A percentile compares a stretch with the other conserved stretches of the same genome.
Evolutionary conservation across 345 rosid genomes (phyloP).

Genomic region (Melaleuca quinquenervia): DNA sequence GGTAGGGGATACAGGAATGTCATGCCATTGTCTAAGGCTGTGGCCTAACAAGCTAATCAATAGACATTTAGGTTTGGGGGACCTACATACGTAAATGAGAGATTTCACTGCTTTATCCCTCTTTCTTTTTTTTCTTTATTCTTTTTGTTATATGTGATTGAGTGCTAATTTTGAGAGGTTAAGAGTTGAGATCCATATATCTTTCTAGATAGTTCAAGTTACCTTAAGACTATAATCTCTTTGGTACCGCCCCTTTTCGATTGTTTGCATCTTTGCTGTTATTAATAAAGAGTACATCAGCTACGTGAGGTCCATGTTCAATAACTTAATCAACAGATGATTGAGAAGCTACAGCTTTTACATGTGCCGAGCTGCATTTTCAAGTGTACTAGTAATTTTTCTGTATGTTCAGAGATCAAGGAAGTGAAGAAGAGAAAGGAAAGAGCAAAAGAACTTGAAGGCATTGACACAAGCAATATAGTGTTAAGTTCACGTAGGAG

Average conservation of each 20-base stretch:
- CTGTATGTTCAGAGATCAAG: slow-evolving; percentile 58
- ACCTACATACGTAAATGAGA: background rate
- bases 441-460: slow-evolving; percentile 79
- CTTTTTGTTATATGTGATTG: background rate
- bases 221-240: background rate
- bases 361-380: background rate
- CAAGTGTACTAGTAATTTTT: background rate
- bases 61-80: background rate
- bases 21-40: background rate
- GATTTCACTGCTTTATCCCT: background rate
- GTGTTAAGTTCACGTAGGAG: slow-evolving; percentile 78
- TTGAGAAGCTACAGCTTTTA: background rate
- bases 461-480: slow-evolving; percentile 77
- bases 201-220: background rate
- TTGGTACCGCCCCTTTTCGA: background rate
- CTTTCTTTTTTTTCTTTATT: background rate
- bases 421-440: slow-evolving; percentile 62
- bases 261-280: background rate
- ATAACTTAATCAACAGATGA: background rate
- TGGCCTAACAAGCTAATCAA: background rate
- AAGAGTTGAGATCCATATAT: background rate
- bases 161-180: background rate
- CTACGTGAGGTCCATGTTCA: background rate
- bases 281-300: background rate
- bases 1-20: background rate